These are phyloP conservation scores for Suillus sp. DNA, from an alignment of 768 basidiomycete genomes.

Conservation along the genomic window DNA sequence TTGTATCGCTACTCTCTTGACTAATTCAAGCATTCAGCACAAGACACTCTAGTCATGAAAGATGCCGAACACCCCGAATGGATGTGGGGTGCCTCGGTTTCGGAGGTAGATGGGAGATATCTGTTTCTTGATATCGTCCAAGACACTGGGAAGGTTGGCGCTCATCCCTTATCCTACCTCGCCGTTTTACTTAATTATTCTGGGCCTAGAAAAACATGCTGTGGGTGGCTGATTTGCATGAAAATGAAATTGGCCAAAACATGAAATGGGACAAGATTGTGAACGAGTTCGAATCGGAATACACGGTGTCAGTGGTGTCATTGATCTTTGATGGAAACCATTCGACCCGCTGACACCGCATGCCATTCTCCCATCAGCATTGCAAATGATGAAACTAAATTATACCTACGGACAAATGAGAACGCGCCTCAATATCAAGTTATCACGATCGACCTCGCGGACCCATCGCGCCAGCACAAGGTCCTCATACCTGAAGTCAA, in stretches of 20 bases:
- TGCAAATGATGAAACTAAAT: slow-evolving; percentile 59
- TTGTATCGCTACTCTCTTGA: slow-evolving; percentile 9
- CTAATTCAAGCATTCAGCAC: slow-evolving; percentile 42
- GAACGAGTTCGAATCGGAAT: slow-evolving; percentile 68
- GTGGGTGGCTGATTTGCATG: slow-evolving; percentile 70
- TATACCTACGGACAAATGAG: slow-evolving; percentile 68
- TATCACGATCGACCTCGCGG: slow-evolving; percentile 62
- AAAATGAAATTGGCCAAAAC: slow-evolving; percentile 59
- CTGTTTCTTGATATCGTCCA: slow-evolving; percentile 53
- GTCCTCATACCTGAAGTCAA: slow-evolving; percentile 73
- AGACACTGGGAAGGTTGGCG: slow-evolving; percentile 64
- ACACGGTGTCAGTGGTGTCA: slow-evolving; percentile 52
- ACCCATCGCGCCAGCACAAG: slow-evolving; percentile 45
- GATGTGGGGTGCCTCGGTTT: slow-evolving; percentile 59
- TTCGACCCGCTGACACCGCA: not conserved
- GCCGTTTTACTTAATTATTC: slow-evolving; percentile 2
- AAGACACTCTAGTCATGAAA: slow-evolving; percentile 67
- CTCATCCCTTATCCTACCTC: slow-evolving; percentile 7
- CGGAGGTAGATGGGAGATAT: slow-evolving; percentile 67
- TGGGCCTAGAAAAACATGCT: slow-evolving; percentile 64
- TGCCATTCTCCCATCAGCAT: slow-evolving; percentile 44
- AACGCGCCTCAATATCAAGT: slow-evolving; percentile 69
- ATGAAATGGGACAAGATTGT: slow-evolving; percentile 76
- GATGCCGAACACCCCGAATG: slow-evolving; percentile 65
- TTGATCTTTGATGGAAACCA: slow-evolving; percentile 2